A percentile compares a stretch with the other conserved stretches of the same genome.
These are phyloP conservation scores for Suillus occidentalis DNA, from an alignment of 768 basidiomycete species.

Conservation along the genomic window DNA sequence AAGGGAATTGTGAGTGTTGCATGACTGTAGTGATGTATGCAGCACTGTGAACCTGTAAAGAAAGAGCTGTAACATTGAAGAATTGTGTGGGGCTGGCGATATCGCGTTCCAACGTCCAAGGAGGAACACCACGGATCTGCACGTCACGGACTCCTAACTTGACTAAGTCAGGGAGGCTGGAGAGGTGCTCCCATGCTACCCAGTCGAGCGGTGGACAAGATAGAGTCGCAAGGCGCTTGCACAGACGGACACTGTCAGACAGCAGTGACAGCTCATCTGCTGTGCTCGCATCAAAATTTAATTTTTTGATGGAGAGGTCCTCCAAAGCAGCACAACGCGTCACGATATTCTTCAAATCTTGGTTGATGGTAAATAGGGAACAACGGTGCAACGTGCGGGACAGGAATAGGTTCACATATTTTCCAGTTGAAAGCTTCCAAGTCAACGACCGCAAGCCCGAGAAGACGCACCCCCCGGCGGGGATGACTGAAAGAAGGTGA, in stretches of 20 bases:
- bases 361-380: background rate
- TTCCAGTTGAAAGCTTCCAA: background rate
- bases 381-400: background rate
- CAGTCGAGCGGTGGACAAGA: background rate
- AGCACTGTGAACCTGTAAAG: background rate
- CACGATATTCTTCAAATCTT: background rate
- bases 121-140: background rate
- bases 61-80: background rate
- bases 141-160: background rate
- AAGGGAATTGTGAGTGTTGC: background rate
- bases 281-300: background rate
- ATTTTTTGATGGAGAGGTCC: background rate
- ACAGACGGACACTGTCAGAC: background rate
- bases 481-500: background rate
- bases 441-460: background rate
- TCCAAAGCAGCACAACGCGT: background rate
- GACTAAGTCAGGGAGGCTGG: background rate
- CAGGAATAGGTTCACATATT: background rate
- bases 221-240: background rate
- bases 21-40: background rate
- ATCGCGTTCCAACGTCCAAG: background rate
- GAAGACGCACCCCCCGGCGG: background rate
- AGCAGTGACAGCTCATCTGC: background rate
- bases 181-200: background rate
- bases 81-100: background rate